Evolutionary conservation across 257 asterid species (phyloP).

Genomic region (Prunella vulgaris): DNA sequence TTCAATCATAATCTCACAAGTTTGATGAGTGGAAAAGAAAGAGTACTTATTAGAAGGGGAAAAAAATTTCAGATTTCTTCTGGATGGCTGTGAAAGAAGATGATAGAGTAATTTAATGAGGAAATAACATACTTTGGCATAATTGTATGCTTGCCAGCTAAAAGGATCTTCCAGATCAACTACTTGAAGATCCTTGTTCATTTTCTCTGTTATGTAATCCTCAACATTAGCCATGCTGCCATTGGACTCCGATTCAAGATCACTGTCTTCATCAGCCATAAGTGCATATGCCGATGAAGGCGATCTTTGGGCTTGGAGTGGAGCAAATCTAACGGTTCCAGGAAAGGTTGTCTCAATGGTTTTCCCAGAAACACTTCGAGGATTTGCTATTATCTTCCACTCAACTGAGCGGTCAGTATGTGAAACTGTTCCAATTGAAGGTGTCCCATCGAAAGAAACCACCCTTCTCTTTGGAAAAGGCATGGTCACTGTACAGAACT

Average conservation of each 20-base stretch:
- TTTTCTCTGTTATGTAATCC: slow-evolving; percentile 76
- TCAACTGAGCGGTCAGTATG: slow-evolving; percentile 70
- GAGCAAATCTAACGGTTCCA: slow-evolving; percentile 89
- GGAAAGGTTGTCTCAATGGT: slow-evolving; percentile 88
- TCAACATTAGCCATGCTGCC: slow-evolving; percentile 67
- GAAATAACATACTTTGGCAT: slow-evolving; percentile 66
- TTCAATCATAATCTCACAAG: background rate
- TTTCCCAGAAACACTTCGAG: slow-evolving; percentile 83
- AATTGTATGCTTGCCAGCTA: slow-evolving; percentile 91
- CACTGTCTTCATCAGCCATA: slow-evolving; percentile 75
- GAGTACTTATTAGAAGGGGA: background rate
- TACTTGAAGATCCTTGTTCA: slow-evolving; percentile 83
- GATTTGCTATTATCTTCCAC: slow-evolving; percentile 70
- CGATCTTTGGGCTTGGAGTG: slow-evolving; percentile 64
- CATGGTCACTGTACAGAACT: slow-evolving; percentile 84
- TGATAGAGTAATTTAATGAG: slow-evolving; percentile 11
- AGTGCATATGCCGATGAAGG: slow-evolving; percentile 35
- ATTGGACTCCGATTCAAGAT: slow-evolving; percentile 63
- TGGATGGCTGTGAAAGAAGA: slow-evolving; percentile 6
- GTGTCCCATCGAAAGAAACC: slow-evolving; percentile 84
- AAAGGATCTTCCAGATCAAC: slow-evolving; percentile 94
- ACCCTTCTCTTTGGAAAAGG: slow-evolving; percentile 89
- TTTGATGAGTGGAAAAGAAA: background rate
- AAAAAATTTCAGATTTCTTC: background rate
- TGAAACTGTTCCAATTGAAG: slow-evolving; percentile 84